A percentile compares a stretch with the other conserved stretches of the same genome.
phyloP scores from a whole-genome alignment of 2,329 filamentous ascomycete genomes.

The Paecilomyces sp. region DNA sequence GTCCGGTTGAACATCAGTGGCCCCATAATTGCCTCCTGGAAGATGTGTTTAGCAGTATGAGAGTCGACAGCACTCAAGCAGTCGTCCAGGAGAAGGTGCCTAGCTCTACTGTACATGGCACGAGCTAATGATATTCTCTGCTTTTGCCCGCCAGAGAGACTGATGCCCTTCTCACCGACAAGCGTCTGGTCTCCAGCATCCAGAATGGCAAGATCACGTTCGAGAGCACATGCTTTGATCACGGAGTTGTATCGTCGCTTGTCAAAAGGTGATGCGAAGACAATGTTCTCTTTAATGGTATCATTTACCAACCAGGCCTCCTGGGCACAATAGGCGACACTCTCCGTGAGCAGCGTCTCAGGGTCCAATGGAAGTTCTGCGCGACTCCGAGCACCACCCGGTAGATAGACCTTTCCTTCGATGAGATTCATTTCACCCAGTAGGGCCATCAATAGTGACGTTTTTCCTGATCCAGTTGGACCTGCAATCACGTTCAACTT shows the following conservation, averaged over 20 bases:
- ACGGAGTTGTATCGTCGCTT: slow-evolving; percentile 80
- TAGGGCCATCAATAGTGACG: slow-evolving; percentile 88
- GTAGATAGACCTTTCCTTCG: slow-evolving; percentile 73
- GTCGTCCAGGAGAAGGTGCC: slow-evolving; percentile 86
- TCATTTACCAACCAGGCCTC: slow-evolving; percentile 96
- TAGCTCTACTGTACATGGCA: slow-evolving; percentile 91
- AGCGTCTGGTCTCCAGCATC: slow-evolving; percentile 88
- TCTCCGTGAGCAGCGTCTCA: slow-evolving; percentile 80
- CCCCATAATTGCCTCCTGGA: slow-evolving; percentile 83
- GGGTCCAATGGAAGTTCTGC: slow-evolving; percentile 78
- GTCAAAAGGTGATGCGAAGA: slow-evolving; percentile 77
- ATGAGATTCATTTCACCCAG: slow-evolving; percentile 92
- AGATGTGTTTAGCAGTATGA: slow-evolving; percentile 97
- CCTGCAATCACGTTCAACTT: slow-evolving; percentile 89
- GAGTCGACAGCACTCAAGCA: slow-evolving; percentile 95
- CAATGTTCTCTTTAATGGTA: slow-evolving; percentile 90
- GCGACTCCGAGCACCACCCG: slow-evolving; percentile 69
- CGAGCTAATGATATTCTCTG: slow-evolving; percentile 95
- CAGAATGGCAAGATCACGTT: slow-evolving; percentile 85
- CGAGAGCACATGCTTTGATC: slow-evolving; percentile 81
- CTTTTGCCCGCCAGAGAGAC: slow-evolving; percentile 93
- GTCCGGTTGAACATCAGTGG: slow-evolving; percentile 83
- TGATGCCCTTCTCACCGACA: slow-evolving; percentile 95
- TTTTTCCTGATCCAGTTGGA: slow-evolving; percentile 91
- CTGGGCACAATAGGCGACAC: slow-evolving; percentile 92